A percentile compares a stretch with the other conserved stretches of the same genome.
These are phyloP conservation scores for Diplocarpon mali DNA, from an alignment of 2,329 filamentous ascomycete genomes.

Conservation along the genomic window DNA sequence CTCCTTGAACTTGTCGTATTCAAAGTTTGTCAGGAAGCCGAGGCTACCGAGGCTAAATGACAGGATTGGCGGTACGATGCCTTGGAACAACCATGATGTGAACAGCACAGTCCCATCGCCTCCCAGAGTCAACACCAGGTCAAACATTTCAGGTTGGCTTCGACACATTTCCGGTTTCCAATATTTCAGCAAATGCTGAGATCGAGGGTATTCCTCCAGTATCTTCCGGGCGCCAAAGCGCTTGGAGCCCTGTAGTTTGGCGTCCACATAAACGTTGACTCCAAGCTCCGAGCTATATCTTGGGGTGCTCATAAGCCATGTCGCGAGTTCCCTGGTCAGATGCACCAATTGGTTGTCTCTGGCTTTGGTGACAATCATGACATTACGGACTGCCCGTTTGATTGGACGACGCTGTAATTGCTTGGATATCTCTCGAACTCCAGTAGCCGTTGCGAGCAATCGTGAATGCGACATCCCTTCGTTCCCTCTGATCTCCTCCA, in stretches of 20 bases:
- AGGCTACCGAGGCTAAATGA: conserved; percentile 77
- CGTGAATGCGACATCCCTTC: conserved; percentile 89
- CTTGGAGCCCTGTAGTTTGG: conserved; percentile 78
- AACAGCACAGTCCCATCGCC: conserved; percentile 82
- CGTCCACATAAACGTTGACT: conserved; percentile 96
- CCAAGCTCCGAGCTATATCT: conserved; percentile 84
- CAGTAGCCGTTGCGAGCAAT: conserved; percentile 87
- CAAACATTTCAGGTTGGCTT: conserved; percentile 87
- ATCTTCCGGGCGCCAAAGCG: conserved; percentile 73
- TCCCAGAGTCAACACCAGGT: conserved; percentile 80
- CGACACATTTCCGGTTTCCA: conserved; percentile 97
- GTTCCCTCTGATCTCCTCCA: conserved; percentile 85
- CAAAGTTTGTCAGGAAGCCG: conserved; percentile 80
- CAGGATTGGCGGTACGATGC: conserved; percentile 73
- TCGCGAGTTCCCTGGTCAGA: conserved; percentile 75
- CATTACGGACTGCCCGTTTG: conserved; percentile 78
- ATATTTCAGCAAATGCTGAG: conserved; percentile 77
- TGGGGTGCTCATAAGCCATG: conserved; percentile 81
- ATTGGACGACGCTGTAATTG: conserved; percentile 88
- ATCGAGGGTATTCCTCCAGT: conserved; percentile 61
- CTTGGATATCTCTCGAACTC: conserved; percentile 89
- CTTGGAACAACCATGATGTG: conserved; percentile 86
- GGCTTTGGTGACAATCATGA: conserved; percentile 99
- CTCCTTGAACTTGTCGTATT: conserved; percentile 78
- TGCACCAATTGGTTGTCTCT: conserved; percentile 88